Evolutionary conservation across 2,329 filamentous ascomycete genomes (phyloP).

Genomic region (Clonostachys chloroleuca): DNA sequence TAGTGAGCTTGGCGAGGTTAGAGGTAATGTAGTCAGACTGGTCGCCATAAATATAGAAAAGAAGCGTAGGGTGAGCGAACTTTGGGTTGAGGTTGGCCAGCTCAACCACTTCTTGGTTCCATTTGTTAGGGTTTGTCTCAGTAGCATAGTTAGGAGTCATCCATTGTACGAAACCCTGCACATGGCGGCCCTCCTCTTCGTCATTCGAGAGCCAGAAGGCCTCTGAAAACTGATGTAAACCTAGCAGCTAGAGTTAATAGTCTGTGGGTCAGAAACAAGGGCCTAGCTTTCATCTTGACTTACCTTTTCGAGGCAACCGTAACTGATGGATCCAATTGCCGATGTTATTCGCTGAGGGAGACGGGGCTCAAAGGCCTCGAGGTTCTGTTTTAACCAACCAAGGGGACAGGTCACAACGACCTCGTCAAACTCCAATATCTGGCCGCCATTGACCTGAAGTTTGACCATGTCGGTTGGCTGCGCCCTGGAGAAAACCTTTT

Average conservation of each 20-base stretch:
- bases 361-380: slow-evolving; percentile 54
- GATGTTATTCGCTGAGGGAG: slow-evolving; percentile 52
- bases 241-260: slow-evolving; percentile 13
- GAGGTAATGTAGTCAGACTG: slow-evolving; percentile 52
- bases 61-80: slow-evolving; percentile 70
- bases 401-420: slow-evolving; percentile 65
- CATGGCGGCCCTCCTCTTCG: slow-evolving; percentile 21
- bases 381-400: slow-evolving; percentile 62
- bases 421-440: slow-evolving; percentile 55
- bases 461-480: slow-evolving; percentile 24
- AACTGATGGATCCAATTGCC: slow-evolving; percentile 62
- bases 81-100: slow-evolving; percentile 59
- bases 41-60: slow-evolving; percentile 76
- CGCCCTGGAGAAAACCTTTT: slow-evolving; percentile 29
- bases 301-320: slow-evolving; percentile 69
- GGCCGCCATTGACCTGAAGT: slow-evolving; percentile 39
- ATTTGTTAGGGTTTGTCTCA: slow-evolving; percentile 55
- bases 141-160: slow-evolving; percentile 64
- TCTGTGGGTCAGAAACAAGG: background rate
- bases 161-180: slow-evolving; percentile 72
- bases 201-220: slow-evolving; percentile 63
- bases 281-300: background rate
- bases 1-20: slow-evolving; percentile 30
- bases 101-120: slow-evolving; percentile 76
- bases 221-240: slow-evolving; percentile 66